phyloP scores from a whole-genome alignment of 1,284 basidiomycete genomes.

The Omphalotus olearius region DNA sequence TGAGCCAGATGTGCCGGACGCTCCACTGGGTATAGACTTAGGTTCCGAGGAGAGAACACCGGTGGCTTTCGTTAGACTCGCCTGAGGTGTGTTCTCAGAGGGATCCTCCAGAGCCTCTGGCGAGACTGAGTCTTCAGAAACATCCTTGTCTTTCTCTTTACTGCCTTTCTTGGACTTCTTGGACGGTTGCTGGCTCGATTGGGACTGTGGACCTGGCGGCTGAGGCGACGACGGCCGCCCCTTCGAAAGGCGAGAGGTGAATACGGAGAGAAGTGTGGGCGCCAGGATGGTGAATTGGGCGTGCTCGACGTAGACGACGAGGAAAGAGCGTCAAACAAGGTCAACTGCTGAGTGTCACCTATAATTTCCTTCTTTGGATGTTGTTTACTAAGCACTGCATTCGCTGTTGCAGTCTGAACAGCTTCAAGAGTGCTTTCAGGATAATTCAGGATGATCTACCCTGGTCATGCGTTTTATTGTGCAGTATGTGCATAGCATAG shows the following conservation, averaged over 20 bases:
- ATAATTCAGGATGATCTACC: neutral
- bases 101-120: constrained; percentile 32
- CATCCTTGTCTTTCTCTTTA: constrained; percentile 64
- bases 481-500: constrained; percentile 15
- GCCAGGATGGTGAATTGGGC: constrained; percentile 55
- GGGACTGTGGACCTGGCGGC: constrained; percentile 38
- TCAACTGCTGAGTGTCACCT: neutral
- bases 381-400: neutral
- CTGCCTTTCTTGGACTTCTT: constrained; percentile 69
- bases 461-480: constrained; percentile 11
- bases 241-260: constrained; percentile 66
- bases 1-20: constrained; percentile 44
- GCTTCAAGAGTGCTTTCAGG: too few relatives aligned
- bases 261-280: constrained; percentile 71
- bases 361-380: neutral
- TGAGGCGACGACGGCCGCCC: constrained; percentile 68
- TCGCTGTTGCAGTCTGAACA: neutral
- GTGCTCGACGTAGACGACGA: constrained; percentile 16
- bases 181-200: constrained; percentile 77
- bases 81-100: constrained; percentile 37
- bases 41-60: constrained; percentile 28
- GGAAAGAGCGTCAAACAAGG: constrained; percentile 8
- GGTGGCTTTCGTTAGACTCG: constrained; percentile 32
- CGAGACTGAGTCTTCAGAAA: constrained; percentile 25
- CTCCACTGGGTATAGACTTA: constrained; percentile 33